phyloP scores from a whole-genome alignment of 2,329 filamentous ascomycete species.

The Claviceps sp. region DNA sequence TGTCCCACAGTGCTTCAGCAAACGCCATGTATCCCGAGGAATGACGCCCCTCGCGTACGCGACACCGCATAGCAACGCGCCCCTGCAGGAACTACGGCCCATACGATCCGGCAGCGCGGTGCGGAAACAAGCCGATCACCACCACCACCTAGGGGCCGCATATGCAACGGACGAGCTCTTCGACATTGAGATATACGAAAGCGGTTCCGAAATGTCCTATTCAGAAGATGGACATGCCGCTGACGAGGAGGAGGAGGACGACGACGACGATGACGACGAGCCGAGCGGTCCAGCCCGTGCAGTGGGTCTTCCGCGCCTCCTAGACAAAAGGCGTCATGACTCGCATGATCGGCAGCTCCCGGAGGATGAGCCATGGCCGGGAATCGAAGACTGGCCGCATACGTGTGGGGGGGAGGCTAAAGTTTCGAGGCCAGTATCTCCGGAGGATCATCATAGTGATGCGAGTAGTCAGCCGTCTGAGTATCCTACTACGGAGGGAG shows the following conservation, averaged over 20 bases:
- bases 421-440: conserved; percentile 24
- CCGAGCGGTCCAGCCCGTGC: conserved; percentile 15
- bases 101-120: conserved; percentile 16
- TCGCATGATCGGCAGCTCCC: conserved; percentile 23
- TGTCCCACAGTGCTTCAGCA: conserved; percentile 20
- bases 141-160: conserved; percentile 18
- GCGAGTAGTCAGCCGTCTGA: conserved; percentile 41
- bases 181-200: conserved; percentile 23
- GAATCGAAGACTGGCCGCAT: conserved; percentile 36
- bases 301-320: conserved; percentile 14
- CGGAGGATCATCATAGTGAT: conserved; percentile 18
- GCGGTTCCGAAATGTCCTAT: conserved; percentile 21
- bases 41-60: conserved; percentile 58
- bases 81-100: conserved; percentile 27
- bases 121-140: conserved; percentile 13
- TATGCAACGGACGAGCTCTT: conserved; percentile 24
- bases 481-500: conserved; percentile 38
- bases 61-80: conserved; percentile 56
- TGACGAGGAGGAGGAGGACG: conserved; percentile 13
- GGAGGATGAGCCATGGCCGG: conserved; percentile 44
- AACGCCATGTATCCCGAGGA: conserved; percentile 16
- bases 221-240: conserved; percentile 15
- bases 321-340: conserved; percentile 2
- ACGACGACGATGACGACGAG: conserved; percentile 14
- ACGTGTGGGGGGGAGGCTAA: conserved; percentile 38